Conservation (phyloP, 495 filamentous ascomycete species). For the Trichoderma orchidacearum region DNA sequence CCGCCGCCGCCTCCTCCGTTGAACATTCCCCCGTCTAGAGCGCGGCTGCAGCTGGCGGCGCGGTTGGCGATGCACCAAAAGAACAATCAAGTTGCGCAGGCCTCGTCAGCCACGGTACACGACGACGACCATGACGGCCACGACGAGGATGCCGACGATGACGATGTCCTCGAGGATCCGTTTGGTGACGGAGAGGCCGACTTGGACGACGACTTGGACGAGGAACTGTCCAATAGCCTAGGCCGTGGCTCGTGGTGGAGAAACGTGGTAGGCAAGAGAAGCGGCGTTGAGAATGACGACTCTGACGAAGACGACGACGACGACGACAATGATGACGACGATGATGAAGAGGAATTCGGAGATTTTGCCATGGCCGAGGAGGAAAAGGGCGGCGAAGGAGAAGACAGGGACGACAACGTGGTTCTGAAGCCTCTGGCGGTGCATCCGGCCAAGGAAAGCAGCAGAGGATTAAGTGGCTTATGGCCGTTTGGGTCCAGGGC, state of each 20-base stretch:
- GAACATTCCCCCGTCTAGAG: slow-evolving; percentile 74
- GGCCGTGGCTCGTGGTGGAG: slow-evolving; percentile 33
- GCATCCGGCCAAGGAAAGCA: slow-evolving; percentile 24
- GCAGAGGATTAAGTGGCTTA: slow-evolving; percentile 26
- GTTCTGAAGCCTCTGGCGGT: slow-evolving; percentile 33
- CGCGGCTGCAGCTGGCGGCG: slow-evolving; percentile 70
- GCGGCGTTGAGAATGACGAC: slow-evolving; percentile 26
- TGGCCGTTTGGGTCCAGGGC: slow-evolving; percentile 31
- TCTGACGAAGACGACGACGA: slow-evolving; percentile 27
- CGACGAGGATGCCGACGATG: slow-evolving; percentile 7
- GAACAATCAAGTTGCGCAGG: slow-evolving; percentile 36
- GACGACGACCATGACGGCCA: slow-evolving; percentile 11
- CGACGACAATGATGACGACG: slow-evolving; percentile 28
- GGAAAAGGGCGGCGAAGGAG: slow-evolving; percentile 13
- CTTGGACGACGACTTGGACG: slow-evolving; percentile 30
- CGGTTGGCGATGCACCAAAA: slow-evolving; percentile 65
- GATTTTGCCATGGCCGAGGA: slow-evolving; percentile 40
- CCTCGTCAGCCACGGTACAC: slow-evolving; percentile 5
- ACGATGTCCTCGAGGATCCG: slow-evolving; percentile 24
- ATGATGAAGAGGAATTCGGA: slow-evolving; percentile 36
- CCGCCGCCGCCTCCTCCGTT: slow-evolving; percentile 51
- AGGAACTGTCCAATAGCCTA: slow-evolving; percentile 18
- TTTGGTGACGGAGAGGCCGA: slow-evolving; percentile 36
- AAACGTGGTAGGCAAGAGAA: slow-evolving; percentile 24
- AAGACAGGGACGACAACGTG: slow-evolving; percentile 12